phyloP scores from a whole-genome alignment of 1,139 yeast genomes.

The Arxiozyma bovina region DNA sequence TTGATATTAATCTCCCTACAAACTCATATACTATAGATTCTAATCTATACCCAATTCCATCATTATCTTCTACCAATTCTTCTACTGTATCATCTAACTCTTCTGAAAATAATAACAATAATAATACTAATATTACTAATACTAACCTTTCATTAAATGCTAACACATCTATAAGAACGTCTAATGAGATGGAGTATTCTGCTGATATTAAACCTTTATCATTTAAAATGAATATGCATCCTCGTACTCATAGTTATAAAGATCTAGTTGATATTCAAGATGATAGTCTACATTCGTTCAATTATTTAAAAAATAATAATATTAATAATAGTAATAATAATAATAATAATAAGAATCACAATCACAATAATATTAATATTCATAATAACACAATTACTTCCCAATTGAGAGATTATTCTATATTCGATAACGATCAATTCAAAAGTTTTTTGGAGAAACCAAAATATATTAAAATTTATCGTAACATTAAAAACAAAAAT shows the following conservation, averaged over 20 bases:
- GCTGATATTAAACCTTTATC: constrained; percentile 19
- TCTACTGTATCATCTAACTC: neutral
- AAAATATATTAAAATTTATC: constrained; percentile 40
- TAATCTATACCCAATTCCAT: neutral
- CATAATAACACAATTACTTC: neutral
- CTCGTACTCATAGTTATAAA: neutral
- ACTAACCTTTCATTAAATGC: neutral
- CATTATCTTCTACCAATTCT: neutral
- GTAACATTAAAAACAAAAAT: constrained; percentile 34
- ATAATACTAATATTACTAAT: neutral
- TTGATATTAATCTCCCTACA: neutral
- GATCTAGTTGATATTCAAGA: neutral
- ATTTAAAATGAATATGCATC: constrained; percentile 10
- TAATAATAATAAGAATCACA: neutral
- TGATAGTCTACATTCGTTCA: neutral
- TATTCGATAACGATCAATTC: constrained; percentile 29
- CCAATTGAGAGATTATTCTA: constrained; percentile 6
- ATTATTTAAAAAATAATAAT: neutral
- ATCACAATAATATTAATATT: no score
- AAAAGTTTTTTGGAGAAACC: constrained; percentile 41
- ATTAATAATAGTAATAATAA: neutral
- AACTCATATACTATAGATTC: neutral
- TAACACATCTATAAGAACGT: neutral
- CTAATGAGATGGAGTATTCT: constrained; percentile 3
- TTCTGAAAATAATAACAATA: neutral